Evolutionary conservation across 179 eudicot species (phyloP).

Genomic region (Patellifolia procumbens): DNA sequence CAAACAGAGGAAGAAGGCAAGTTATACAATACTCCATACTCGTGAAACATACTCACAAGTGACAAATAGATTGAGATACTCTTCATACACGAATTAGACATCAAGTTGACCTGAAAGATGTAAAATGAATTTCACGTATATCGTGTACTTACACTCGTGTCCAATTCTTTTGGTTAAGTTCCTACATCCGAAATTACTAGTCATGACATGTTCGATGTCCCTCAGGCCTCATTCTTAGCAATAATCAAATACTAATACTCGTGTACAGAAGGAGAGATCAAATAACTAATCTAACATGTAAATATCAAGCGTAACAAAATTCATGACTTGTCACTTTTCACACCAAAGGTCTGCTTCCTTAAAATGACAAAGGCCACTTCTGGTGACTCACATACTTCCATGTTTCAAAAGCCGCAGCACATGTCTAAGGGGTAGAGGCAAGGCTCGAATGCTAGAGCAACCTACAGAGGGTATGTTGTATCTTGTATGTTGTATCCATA

Average conservation of each 20-base stretch:
- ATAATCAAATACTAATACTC: background rate
- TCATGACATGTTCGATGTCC: background rate
- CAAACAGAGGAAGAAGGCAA: too few species aligned
- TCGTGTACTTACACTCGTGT: background rate
- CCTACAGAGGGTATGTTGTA: background rate
- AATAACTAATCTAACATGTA: background rate
- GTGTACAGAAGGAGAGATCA: background rate
- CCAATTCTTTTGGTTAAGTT: background rate
- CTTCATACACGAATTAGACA: too few species aligned
- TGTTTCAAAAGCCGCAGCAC: too few species aligned
- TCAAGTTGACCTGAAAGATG: background rate
- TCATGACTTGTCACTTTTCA: background rate
- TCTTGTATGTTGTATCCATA: too few species aligned
- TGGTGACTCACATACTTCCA: too few species aligned
- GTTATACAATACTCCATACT: too few species aligned
- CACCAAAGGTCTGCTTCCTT: background rate
- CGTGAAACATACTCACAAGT: too few species aligned
- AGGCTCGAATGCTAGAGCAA: background rate
- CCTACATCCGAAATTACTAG: background rate
- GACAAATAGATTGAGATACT: too few species aligned
- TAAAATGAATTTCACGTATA: background rate
- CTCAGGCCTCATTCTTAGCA: too few species aligned
- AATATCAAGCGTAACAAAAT: background rate
- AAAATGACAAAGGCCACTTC: background rate
- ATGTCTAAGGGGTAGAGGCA: too few species aligned